Base-by-base conservation (phyloP, 2,329 filamentous ascomycete genomes). In the Drechslerella coelobrocha region DNA sequence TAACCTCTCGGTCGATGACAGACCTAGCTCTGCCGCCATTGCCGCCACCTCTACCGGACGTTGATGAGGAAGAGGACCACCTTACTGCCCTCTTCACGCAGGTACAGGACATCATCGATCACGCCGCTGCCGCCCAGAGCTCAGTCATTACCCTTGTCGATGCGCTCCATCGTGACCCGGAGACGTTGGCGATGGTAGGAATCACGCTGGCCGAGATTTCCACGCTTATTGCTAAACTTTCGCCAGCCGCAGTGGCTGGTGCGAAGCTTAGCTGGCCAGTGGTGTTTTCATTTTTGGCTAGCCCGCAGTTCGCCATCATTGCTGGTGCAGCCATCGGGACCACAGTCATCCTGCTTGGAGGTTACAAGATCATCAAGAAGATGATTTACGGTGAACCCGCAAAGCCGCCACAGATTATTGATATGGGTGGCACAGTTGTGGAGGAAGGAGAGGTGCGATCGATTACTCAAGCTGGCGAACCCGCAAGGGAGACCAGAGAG, bases 311-410 rank as follows among this genome's bases (percentile, higher is more conserved):
- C 78, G 85, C 97, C 73, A 96, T 99, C 75, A 92, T 92, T 2
- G 91, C 90, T 0, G 90, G 92, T 45, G 87, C 96, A 12, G 91
- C 90, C 0, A 87, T 96, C 0, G 94, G 94, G 12, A 88, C 96
- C n/a, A 97, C 94, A 0, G 88, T 97, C 7, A 91, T 99, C 76
- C 92, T 94, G 78, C 91, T 99, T 69, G 94, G 94, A 59, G 93
- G 94, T 3, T 97, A 91, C 85, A 97, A 96, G 81, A 97, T 99
- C 78, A 88, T 99, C 80, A 95, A 97, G 83, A 88, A 87, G 75
- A 90, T 97, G 74, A 73, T 73, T 26, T 74, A 73, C 39, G 66
- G 66, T 12, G 66, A 72, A 29, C 59, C 66, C 19, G 55, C 59
- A 3, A 63, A 63, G 48, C 59, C 59, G 53, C 66, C 66, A 54